These are phyloP conservation scores for Ogataea philodendri DNA, from an alignment of 805 yeast species.

Conservation along the genomic window DNA sequence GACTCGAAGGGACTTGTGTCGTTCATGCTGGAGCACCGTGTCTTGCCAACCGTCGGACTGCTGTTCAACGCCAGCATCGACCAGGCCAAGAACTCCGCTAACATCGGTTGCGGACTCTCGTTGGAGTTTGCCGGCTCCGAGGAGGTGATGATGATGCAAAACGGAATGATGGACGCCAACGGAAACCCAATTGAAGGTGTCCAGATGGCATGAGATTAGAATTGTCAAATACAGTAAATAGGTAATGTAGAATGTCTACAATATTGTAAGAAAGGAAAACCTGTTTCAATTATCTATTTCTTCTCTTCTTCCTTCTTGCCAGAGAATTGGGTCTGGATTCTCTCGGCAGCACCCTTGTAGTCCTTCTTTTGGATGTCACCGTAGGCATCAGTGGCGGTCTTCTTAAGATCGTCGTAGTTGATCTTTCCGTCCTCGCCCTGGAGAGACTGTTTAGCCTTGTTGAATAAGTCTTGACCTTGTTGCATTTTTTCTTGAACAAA, in stretches of 20 bases:
- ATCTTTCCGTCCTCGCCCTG: constrained; percentile 63
- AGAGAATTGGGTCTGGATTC: constrained; percentile 63
- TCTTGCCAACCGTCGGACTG: constrained; percentile 86
- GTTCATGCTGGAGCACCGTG: constrained; percentile 88
- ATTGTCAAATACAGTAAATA: constrained; percentile 28
- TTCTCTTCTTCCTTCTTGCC: constrained; percentile 37
- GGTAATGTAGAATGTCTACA: constrained; percentile 2
- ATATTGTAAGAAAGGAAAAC: constrained; percentile 2
- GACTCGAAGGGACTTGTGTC: constrained; percentile 90
- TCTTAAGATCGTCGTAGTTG: constrained; percentile 65
- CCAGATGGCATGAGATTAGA: constrained; percentile 24
- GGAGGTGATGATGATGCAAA: constrained; percentile 88
- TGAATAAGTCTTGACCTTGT: constrained; percentile 63
- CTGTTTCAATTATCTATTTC: constrained; percentile 33
- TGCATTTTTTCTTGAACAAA: constrained; percentile 3
- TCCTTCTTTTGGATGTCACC: constrained; percentile 67
- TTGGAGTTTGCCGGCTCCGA: constrained; percentile 94
- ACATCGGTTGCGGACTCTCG: constrained; percentile 91
- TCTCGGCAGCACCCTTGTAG: constrained; percentile 69
- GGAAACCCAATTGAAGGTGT: constrained; percentile 87
- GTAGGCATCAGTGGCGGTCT: constrained; percentile 59
- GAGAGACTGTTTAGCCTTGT: constrained; percentile 62
- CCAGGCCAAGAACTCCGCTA: constrained; percentile 74
- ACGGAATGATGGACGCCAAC: constrained; percentile 76
- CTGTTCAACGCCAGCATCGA: constrained; percentile 89